Evolutionary conservation across 345 rosid genomes (phyloP).

Genomic region (Lumnitzera racemosa): DNA sequence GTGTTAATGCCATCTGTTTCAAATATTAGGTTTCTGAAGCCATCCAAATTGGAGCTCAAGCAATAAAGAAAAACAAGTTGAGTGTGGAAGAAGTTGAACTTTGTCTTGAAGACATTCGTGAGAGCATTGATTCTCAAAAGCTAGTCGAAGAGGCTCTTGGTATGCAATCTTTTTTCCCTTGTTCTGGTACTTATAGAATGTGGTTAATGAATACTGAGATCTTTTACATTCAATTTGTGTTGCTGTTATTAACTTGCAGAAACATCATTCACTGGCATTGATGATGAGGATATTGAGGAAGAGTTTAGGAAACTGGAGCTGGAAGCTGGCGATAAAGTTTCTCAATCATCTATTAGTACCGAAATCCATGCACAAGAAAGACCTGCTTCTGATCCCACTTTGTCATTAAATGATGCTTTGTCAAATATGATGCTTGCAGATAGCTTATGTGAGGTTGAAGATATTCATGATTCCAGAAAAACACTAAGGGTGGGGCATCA

Average conservation of each 20-base stretch:
- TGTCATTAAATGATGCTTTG: slow-evolving; percentile 39
- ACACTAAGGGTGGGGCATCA: neutral
- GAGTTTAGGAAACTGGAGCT: slow-evolving; percentile 63
- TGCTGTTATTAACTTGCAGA: slow-evolving; percentile 28
- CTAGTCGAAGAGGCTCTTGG: slow-evolving; percentile 65
- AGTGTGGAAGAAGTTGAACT: slow-evolving; percentile 70
- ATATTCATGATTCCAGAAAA: neutral
- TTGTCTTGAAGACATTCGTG: slow-evolving; percentile 71
- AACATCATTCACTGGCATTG: slow-evolving; percentile 30
- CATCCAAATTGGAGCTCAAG: slow-evolving; percentile 70
- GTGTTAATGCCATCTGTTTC: neutral
- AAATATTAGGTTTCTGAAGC: slow-evolving; percentile 70
- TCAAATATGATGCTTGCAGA: slow-evolving; percentile 50
- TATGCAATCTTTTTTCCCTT: slow-evolving; percentile 14
- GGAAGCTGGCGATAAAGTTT: slow-evolving; percentile 42
- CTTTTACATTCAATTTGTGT: slow-evolving; percentile 2
- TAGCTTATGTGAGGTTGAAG: slow-evolving; percentile 10
- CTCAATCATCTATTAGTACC: slow-evolving; percentile 2
- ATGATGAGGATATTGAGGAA: slow-evolving; percentile 68
- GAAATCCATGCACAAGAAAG: slow-evolving; percentile 11
- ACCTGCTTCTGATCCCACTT: slow-evolving; percentile 25
- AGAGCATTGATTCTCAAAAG: slow-evolving; percentile 58
- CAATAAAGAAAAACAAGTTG: slow-evolving; percentile 55
- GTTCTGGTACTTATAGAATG: neutral
- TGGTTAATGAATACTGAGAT: neutral